Evolutionary conservation across 2,329 filamentous ascomycete species (phyloP).

Genomic region (Zymoseptoria tritici): DNA sequence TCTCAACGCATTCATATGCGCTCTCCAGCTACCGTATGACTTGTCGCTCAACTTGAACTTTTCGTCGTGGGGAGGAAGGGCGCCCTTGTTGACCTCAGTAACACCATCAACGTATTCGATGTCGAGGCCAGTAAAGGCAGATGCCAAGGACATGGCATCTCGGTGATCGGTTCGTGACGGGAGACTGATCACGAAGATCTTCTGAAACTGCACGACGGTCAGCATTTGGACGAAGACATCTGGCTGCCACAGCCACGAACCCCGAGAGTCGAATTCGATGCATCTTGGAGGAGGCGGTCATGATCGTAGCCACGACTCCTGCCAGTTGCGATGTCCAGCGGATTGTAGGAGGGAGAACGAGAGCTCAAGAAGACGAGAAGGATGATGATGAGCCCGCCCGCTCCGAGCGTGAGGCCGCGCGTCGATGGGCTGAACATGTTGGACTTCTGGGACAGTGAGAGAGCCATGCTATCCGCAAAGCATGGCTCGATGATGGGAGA

Average conservation of each 20-base stretch:
- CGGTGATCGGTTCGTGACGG: constrained; percentile 45
- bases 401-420: not conserved
- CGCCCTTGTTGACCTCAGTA: constrained; percentile 24
- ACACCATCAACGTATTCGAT: constrained; percentile 45
- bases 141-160: constrained; percentile 44
- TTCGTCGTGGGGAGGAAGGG: constrained; percentile 28
- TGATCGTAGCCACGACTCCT: not conserved
- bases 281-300: constrained; percentile 7
- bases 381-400: not conserved
- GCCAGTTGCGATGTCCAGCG: not conserved
- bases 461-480: not conserved
- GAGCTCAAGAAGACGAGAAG: not conserved
- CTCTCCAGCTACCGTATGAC: constrained; percentile 25
- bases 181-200: constrained; percentile 48
- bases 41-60: constrained; percentile 1
- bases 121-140: constrained; percentile 39
- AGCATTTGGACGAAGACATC: not conserved
- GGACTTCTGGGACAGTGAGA: not conserved
- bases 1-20: constrained; percentile 23
- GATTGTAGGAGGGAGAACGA: not conserved
- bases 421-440: not conserved
- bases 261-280: constrained; percentile 11
- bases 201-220: constrained; percentile 36
- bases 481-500: not conserved
- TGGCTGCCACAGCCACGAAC: constrained; percentile 1